These are phyloP conservation scores for Pachyrhizus erosus DNA, from an alignment of 306 rosid genomes.

Conservation along the genomic window DNA sequence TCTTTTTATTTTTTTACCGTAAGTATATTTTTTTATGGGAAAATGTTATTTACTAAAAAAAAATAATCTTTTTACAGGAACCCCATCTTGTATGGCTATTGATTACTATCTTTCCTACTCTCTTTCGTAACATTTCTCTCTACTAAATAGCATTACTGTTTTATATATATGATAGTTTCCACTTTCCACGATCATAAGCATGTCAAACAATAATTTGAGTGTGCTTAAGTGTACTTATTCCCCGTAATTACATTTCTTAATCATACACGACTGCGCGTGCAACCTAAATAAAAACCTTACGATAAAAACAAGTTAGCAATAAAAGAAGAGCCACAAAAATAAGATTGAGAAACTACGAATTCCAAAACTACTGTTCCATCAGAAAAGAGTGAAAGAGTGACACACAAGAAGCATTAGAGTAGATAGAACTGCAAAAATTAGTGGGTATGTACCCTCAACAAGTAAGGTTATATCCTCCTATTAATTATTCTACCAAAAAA, in stretches of 20 bases:
- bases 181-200: background rate
- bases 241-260: no score
- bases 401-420: background rate
- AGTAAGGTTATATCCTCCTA: background rate
- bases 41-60: no score
- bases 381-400: background rate
- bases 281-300: background rate
- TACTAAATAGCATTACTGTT: no score
- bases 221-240: background rate
- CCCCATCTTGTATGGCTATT: no score
- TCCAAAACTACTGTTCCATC: background rate
- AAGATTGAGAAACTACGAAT: background rate
- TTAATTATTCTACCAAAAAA: background rate
- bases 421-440: background rate
- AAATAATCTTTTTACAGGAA: no score
- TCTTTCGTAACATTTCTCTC: no score
- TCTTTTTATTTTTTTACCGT: no score
- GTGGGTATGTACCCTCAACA: background rate
- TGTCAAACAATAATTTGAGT: background rate
- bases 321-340: background rate
- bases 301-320: background rate
- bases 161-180: background rate
- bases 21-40: no score
- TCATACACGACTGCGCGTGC: background rate
- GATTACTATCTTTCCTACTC: no score